Evolutionary conservation across 2,329 filamentous ascomycete species (phyloP).

Genomic region (Calonectria leucothoes): DNA sequence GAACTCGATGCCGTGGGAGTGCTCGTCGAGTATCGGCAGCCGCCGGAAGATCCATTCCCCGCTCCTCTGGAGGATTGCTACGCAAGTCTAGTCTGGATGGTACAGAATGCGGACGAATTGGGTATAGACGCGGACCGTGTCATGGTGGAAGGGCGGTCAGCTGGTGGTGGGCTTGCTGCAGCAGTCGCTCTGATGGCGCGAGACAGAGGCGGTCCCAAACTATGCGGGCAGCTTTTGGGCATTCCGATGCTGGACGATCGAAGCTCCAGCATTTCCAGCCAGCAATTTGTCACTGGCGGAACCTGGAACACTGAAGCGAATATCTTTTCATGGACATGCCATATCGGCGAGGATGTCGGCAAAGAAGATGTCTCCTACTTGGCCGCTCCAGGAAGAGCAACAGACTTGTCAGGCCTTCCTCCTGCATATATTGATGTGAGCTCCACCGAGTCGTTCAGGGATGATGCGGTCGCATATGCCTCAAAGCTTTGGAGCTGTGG

Average conservation of each 20-base stretch:
- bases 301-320: neutral
- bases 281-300: neutral
- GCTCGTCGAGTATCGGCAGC: neutral
- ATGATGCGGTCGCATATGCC: neutral
- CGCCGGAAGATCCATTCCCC: neutral
- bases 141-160: neutral
- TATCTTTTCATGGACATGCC: neutral
- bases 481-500: neutral
- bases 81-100: neutral
- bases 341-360: neutral
- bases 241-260: conserved; percentile 1
- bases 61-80: conserved; percentile 3
- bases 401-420: neutral
- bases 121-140: neutral
- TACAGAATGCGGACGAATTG: neutral
- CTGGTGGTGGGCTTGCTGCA: neutral
- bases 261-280: neutral
- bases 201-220: neutral
- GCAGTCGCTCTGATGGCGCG: neutral
- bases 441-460: neutral
- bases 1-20: neutral
- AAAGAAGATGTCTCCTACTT: neutral
- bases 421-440: neutral
- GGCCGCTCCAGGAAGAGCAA: neutral
- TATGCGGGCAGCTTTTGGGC: neutral